phyloP scores from a whole-genome alignment of 177 flowering plant species.

The Vitis hybrid region DNA sequence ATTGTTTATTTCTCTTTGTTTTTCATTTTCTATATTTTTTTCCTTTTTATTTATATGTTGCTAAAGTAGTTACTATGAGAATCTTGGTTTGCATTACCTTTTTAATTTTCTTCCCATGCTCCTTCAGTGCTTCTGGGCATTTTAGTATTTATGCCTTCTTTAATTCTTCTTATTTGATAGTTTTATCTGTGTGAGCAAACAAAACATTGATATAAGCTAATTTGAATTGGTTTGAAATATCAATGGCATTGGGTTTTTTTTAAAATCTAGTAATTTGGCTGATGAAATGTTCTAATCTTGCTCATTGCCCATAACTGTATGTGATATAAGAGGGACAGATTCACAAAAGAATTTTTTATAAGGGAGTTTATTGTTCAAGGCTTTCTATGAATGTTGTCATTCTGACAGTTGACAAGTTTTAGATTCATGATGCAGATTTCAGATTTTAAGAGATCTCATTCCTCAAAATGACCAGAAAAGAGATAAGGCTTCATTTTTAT shows the following conservation, averaged over 20 bases:
- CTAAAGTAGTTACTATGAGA: too few relatives aligned
- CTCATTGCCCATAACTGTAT: neutral
- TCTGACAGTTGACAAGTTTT: neutral
- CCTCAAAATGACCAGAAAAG: slow-evolving; percentile 71
- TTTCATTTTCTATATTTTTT: too few relatives aligned
- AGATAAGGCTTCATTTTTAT: slow-evolving; percentile 66
- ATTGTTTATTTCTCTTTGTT: too few relatives aligned
- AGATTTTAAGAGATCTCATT: slow-evolving; percentile 53
- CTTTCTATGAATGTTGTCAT: neutral
- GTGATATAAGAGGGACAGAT: neutral
- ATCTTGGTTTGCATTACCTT: too few relatives aligned
- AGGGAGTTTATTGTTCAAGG: neutral
- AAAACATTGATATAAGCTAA: too few relatives aligned
- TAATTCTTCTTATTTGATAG: neutral
- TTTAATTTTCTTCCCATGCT: too few relatives aligned
- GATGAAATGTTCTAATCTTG: neutral
- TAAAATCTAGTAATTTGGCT: too few relatives aligned
- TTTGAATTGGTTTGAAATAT: too few relatives aligned
- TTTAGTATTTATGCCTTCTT: too few relatives aligned
- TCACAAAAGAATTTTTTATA: neutral
- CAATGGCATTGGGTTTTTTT: too few relatives aligned
- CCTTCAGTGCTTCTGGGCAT: too few relatives aligned
- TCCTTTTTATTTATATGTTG: too few relatives aligned
- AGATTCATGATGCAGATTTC: slow-evolving; percentile 41
- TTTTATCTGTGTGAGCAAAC: neutral